A percentile compares a stretch with the other conserved stretches of the same genome.
Conservation (phyloP, 2,329 filamentous ascomycete species). For the Rosellinia necatrix region DNA sequence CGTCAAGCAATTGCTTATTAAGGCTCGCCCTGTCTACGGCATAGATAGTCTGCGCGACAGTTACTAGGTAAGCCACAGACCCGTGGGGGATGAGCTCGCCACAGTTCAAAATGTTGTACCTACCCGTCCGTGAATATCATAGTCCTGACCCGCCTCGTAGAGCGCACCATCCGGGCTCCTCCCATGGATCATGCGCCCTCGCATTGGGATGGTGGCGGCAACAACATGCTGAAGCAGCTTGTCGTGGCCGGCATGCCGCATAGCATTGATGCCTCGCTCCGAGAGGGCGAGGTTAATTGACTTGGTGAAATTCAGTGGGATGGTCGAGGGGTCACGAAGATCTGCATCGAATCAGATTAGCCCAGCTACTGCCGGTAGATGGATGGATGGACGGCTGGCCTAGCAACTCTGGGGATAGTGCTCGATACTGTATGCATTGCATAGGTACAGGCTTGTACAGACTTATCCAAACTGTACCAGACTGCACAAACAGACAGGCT, state of each 20-base stretch:
- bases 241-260: slow-evolving; percentile 70
- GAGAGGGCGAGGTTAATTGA: slow-evolving; percentile 98
- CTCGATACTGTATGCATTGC: too few relatives aligned
- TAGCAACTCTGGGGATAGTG: too few relatives aligned
- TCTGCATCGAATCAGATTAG: slow-evolving; percentile 58
- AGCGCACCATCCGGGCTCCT: slow-evolving; percentile 65
- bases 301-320: slow-evolving; percentile 91
- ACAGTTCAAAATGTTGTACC: slow-evolving; percentile 37
- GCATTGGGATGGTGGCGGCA: slow-evolving; percentile 84
- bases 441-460: too few relatives aligned
- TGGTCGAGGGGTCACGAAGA: slow-evolving; percentile 79
- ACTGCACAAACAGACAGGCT: too few relatives aligned
- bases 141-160: slow-evolving; percentile 81
- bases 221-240: slow-evolving; percentile 76
- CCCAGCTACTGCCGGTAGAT: too few relatives aligned
- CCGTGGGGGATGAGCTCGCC: neutral
- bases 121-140: slow-evolving; percentile 87
- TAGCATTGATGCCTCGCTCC: slow-evolving; percentile 88
- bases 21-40: slow-evolving; percentile 84
- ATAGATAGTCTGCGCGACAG: slow-evolving; percentile 67
- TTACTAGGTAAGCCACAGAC: slow-evolving; percentile 5
- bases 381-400: too few relatives aligned
- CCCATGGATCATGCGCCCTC: slow-evolving; percentile 95
- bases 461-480: too few relatives aligned
- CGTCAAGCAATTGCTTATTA: slow-evolving; percentile 82